A percentile compares a stretch with the other conserved stretches of the same genome.
Evolutionary conservation across 2,329 filamentous ascomycete genomes (phyloP).

Genomic region (Fusarium buharicum): DNA sequence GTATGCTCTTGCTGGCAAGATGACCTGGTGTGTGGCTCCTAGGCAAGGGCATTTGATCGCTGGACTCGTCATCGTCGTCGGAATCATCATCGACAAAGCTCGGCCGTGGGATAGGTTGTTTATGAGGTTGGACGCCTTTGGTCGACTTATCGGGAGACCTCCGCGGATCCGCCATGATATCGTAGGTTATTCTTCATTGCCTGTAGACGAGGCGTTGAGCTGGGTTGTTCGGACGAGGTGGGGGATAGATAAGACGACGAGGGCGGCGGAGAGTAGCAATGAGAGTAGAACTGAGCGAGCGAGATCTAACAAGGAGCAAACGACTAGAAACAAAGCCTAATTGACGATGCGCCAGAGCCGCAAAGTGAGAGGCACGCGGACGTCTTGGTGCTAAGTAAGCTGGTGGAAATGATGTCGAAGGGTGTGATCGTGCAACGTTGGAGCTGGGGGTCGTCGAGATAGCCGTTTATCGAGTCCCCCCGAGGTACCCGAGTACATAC

Average conservation of each 20-base stretch:
- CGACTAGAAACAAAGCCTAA: slow-evolving; percentile 12
- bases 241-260: slow-evolving; percentile 14
- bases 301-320: slow-evolving; percentile 4
- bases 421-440: slow-evolving; percentile 32
- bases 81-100: slow-evolving; percentile 52
- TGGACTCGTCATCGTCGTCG: slow-evolving; percentile 50
- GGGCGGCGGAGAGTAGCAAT: slow-evolving; percentile 3
- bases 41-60: slow-evolving; percentile 54
- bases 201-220: slow-evolving; percentile 25
- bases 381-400: slow-evolving; percentile 1
- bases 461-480: slow-evolving; percentile 8
- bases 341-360: slow-evolving; percentile 25
- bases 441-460: slow-evolving; percentile 19
- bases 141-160: slow-evolving; percentile 50
- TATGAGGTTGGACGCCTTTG: slow-evolving; percentile 61
- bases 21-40: slow-evolving; percentile 72
- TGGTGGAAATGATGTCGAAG: slow-evolving; percentile 32
- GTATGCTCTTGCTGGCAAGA: slow-evolving; percentile 65
- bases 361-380: slow-evolving; percentile 15
- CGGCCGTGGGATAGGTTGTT: slow-evolving; percentile 44
- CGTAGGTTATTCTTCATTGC: slow-evolving; percentile 48
- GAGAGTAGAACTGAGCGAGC: slow-evolving; percentile 1
- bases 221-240: slow-evolving; percentile 15
- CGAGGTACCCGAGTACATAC: slow-evolving; percentile 25
- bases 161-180: slow-evolving; percentile 58